These are phyloP conservation scores for Leishmania aethiopica DNA, from an alignment of 208 protist genomes.

Conservation along the genomic window DNA sequence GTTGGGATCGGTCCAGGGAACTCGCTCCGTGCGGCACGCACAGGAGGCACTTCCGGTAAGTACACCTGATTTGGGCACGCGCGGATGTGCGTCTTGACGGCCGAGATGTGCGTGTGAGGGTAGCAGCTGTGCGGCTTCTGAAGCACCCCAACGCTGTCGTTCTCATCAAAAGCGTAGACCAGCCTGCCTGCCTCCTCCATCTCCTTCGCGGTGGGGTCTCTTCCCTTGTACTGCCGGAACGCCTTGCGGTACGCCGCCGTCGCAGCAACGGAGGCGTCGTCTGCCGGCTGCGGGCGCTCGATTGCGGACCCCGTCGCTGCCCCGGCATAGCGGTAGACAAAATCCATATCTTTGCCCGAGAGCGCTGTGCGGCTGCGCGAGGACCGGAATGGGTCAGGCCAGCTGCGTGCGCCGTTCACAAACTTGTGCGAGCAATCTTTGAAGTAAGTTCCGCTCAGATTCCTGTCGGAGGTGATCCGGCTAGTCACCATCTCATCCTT, in stretches of 20 bases:
- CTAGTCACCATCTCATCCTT: slow-evolving; percentile 20
- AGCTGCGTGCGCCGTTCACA: slow-evolving; percentile 17
- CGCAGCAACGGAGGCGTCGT: slow-evolving; percentile 41
- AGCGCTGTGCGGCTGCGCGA: slow-evolving; percentile 52
- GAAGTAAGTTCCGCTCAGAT: slow-evolving; percentile 46
- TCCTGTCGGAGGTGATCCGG: background rate
- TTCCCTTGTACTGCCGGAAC: slow-evolving; percentile 70
- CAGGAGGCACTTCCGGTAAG: slow-evolving; percentile 54
- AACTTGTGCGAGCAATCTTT: slow-evolving; percentile 51
- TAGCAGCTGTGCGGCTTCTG: slow-evolving; percentile 84
- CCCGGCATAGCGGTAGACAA: slow-evolving; percentile 83
- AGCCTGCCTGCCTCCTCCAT: slow-evolving; percentile 72
- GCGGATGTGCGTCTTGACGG: slow-evolving; percentile 43
- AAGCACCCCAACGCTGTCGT: slow-evolving; percentile 74
- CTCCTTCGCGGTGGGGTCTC: slow-evolving; percentile 74
- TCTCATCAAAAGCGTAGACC: slow-evolving; percentile 72
- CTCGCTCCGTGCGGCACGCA: slow-evolving; percentile 66
- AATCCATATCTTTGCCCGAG: slow-evolving; percentile 72
- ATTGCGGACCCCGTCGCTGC: slow-evolving; percentile 43
- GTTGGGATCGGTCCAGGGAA: slow-evolving; percentile 86
- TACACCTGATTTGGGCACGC: slow-evolving; percentile 74
- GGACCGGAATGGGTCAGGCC: slow-evolving; percentile 61
- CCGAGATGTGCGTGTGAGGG: slow-evolving; percentile 79
- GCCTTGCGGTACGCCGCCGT: slow-evolving; percentile 74
- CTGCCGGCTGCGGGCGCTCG: slow-evolving; percentile 33